Base-by-base conservation (phyloP, 208 protist genomes). In the Leishmania tropica region DNA sequence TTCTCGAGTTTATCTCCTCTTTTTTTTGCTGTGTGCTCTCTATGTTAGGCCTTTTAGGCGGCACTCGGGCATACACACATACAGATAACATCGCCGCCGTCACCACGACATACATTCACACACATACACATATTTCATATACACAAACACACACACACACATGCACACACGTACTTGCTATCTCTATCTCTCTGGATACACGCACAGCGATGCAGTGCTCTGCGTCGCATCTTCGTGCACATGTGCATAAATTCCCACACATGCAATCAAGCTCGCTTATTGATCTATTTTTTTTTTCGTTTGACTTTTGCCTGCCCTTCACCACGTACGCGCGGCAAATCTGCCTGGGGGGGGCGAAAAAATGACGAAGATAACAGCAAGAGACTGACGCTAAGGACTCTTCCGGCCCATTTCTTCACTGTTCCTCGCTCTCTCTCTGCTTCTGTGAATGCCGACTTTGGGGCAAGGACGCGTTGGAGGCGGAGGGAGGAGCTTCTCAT, bases 21-120 rank as follows among this genome's bases (percentile, higher is more conserved):
- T 74, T 58, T 19, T 67, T 71, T 77, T 81, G 70, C 48, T 76
- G 28, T 40, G 31, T 31, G 62, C 13, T 37, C 15, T 68, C 28
- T 68, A 28, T 47, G 24, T 19, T 48, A 72, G 24, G 19, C 21
- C 11, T 31, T 47, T 72, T 72, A 72, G 40, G 67, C 48, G 24
- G 6, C 35, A 13, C 67, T 72, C 19, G 67, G 21, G 17, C 64
- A 21, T 21, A 31, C 24, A 62, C 31, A 70, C 13, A 42, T 5
- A 42, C 35, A 17, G 2, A 24, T 17, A 24, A 31, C 67, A 31
- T 21, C 24, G 28, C 67, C 24, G 67, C 40, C 4, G 17, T n/a
- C 21, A 31, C 67, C 5, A n/a, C 21, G 17, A 73, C 67, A 48
- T 2, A 31, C 35, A 42, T 48, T 13, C 31, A 68, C 5, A 6